Evolutionary conservation across 345 rosid species (phyloP), one percentile per base, ranked within the genome.

Genomic region (Raphanus sativus): DNA sequence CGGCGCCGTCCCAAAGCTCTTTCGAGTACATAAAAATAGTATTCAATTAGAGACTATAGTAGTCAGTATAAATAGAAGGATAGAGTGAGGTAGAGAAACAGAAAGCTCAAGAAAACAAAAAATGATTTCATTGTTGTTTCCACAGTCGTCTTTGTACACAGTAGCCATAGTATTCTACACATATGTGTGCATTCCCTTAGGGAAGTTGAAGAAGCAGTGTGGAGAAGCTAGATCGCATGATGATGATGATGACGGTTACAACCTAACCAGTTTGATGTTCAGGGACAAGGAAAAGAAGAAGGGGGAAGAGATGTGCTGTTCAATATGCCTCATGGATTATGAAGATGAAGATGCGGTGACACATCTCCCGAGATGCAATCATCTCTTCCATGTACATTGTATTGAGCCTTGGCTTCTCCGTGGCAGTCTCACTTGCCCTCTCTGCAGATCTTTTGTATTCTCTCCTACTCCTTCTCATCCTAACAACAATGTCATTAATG

Each of bases 391-490:
- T 50, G 42, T 63, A 59, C 73, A 82, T 15, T 92, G 96, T 85
- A 87, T 89, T 8, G 84, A 85, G 16, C 77, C 78, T 50, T 92
- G 98, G 96, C 48, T 87, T 3, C 85, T 87, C 5, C 81, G 81
- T 29, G 80, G 75, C 42, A 84, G 85, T 36, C 84, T 87, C 75
- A 92, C 96, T 40, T 90, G 98, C 76, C 96, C 98, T 11, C 91
- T 92, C 40, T 90, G 98, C 78, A 77, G 97, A 72, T 80, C 86
- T 38, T 81, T 80, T 75, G 62, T 88, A 36, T 84, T 84, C 62
- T 34, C 78, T 54, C 25, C 72, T 30, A 58, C 81, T 29, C 30
- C 74, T 52, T 28, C 80, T 30, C 33, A 26, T 15, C 25, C 69
- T n/a, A 24, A 69, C 64, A 55, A 17, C 75, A 64, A 9, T 64